These are phyloP conservation scores for Stagonosporopsis tanaceti DNA, from an alignment of 2,329 filamentous ascomycete species.

Conservation along the genomic window DNA sequence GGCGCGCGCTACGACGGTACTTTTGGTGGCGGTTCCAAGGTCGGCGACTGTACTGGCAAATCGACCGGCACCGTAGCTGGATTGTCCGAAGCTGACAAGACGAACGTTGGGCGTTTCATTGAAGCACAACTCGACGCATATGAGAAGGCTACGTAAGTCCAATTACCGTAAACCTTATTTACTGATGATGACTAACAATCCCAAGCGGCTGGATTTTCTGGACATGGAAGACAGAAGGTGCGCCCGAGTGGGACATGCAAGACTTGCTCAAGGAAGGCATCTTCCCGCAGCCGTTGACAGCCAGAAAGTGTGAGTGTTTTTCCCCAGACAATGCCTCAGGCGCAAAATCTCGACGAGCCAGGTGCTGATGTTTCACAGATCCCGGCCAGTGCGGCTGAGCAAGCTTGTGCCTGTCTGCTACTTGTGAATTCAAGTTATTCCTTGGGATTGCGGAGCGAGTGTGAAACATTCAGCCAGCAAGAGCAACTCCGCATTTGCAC, in stretches of 20 bases:
- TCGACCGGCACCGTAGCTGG: conserved; percentile 53
- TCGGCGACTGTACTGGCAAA: conserved; percentile 56
- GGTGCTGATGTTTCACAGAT: conserved; percentile 38
- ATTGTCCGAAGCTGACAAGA: conserved; percentile 53
- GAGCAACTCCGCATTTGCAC: not conserved
- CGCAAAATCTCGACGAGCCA: not conserved
- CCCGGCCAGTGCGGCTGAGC: conserved; percentile 47
- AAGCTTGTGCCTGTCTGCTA: conserved; percentile 2
- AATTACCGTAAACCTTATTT: not conserved
- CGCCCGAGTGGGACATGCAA: conserved; percentile 60
- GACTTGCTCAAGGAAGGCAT: conserved; percentile 54
- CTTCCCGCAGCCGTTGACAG: conserved; percentile 57
- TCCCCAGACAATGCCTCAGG: conserved; percentile 2
- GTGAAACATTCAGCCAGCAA: conserved; percentile 29
- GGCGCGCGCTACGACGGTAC: conserved; percentile 58
- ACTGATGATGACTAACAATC: not conserved
- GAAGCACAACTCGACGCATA: conserved; percentile 58
- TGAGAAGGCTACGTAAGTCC: conserved; percentile 51
- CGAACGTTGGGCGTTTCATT: conserved; percentile 55
- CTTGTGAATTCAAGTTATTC: conserved; percentile 5
- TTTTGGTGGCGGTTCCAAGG: conserved; percentile 46
- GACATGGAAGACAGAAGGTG: conserved; percentile 60
- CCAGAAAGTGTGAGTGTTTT: conserved; percentile 48
- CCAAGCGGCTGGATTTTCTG: conserved; percentile 58
- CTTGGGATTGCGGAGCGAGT: conserved; percentile 19